Evolutionary conservation across 1,139 yeast genomes (phyloP).

Genomic region (Kodamaea plutei): DNA sequence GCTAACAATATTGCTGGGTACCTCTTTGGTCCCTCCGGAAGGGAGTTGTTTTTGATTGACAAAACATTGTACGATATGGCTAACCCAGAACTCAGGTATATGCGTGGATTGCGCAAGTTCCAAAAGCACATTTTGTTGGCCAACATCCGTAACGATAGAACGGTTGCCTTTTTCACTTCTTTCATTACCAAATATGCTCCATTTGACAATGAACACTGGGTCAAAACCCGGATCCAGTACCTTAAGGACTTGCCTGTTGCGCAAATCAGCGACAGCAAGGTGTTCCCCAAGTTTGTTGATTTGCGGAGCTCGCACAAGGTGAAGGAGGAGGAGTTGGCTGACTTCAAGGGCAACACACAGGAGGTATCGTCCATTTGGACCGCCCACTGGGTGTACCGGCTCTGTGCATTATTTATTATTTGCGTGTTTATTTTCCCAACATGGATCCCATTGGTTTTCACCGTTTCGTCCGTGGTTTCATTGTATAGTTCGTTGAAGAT

Average conservation of each 20-base stretch:
- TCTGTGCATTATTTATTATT: constrained; percentile 27
- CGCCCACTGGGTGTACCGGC: constrained; percentile 25
- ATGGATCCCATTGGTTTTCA: constrained; percentile 52
- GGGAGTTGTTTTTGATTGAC: constrained; percentile 61
- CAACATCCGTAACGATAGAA: constrained; percentile 70
- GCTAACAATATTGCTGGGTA: constrained; percentile 59
- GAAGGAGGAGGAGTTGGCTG: constrained; percentile 14
- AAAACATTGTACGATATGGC: constrained; percentile 48
- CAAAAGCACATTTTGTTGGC: constrained; percentile 59
- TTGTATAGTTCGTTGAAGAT: constrained; percentile 35
- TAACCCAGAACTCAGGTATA: constrained; percentile 48
- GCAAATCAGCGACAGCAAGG: constrained; percentile 28
- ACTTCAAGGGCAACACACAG: constrained; percentile 28
- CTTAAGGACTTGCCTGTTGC: constrained; percentile 34
- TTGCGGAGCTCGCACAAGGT: constrained; percentile 28
- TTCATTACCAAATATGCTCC: constrained; percentile 50
- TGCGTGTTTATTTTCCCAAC: constrained; percentile 34
- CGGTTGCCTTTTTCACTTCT: constrained; percentile 53
- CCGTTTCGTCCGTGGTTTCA: constrained; percentile 36
- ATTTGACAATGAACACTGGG: constrained; percentile 45
- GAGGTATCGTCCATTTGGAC: constrained; percentile 38
- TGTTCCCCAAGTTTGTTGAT: constrained; percentile 56
- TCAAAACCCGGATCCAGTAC: constrained; percentile 35
- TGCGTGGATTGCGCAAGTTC: constrained; percentile 54
- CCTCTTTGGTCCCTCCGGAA: constrained; percentile 69